Evolutionary conservation across 805 yeast species (phyloP), one percentile per base, ranked within the genome.

Genomic region (Starmerella sp.): DNA sequence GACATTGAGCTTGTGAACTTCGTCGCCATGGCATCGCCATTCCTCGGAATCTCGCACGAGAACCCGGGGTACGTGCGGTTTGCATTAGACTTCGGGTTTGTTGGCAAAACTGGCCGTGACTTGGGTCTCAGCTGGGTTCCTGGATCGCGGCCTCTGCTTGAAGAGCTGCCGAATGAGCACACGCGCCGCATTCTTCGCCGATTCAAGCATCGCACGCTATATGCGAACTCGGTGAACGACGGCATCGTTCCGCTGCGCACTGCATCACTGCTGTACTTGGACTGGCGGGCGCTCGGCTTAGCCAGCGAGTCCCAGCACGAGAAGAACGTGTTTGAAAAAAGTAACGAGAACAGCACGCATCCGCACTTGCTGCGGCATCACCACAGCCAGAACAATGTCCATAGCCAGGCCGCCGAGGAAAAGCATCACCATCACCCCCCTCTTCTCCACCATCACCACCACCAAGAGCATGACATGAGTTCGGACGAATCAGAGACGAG

Each of bases 231-330:
- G 0, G 75, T 86, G 17, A 83, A 93, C 68, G 98, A 93, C 70
- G 98, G 98, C 2, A 89, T 93, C 52, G 98, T 93, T 1, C 97
- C 98, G 0, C 72, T 93, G 62, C 73, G 97, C 51, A 93, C 98
- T 0, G 82, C 96, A 0, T 88, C 97, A 0, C 71, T 91, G 52
- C 69, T 91, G 31, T 91, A 84, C 64, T 68, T 93, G 13, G 97
- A 93, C 67, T 89, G 95, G 85, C 77, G 77, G 56, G 95, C 88
- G 3, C 71, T 84, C 15, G 72, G 77, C 3, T 74, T 75, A 48
- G 83, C 83, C 0, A 68, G 72, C 7, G 67, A 67, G 48, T 73
- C 73, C 59, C 42, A 53, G 31, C 64, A 48, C 71, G 43, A 51
- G 28, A 63, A 47, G 70, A 76, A 53, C 72, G 65, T 11, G 28